phyloP scores from a whole-genome alignment of 2,329 filamentous ascomycete species.

The Phoma herbarum region DNA sequence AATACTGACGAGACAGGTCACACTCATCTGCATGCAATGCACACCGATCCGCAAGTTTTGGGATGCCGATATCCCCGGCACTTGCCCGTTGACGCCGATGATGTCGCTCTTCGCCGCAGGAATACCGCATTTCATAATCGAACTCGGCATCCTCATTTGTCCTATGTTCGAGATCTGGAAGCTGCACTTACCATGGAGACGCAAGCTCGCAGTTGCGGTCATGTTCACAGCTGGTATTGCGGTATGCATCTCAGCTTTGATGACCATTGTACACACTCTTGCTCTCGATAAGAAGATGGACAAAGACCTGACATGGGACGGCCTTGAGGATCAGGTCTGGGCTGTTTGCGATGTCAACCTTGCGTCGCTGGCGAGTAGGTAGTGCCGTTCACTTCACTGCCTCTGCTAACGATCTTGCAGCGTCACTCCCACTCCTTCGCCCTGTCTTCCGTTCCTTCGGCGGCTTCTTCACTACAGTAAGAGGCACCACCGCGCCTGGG shows the following conservation, averaged over 20 bases:
- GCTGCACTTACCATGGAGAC: conserved; percentile 26
- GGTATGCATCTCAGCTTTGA: conserved; percentile 32
- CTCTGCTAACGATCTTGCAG: conserved; percentile 8
- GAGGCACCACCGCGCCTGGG: background rate
- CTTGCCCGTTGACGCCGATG: conserved; percentile 32
- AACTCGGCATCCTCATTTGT: conserved; percentile 33
- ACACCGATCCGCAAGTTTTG: conserved; percentile 33
- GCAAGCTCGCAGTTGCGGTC: conserved; percentile 30
- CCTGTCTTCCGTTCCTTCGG: conserved; percentile 30
- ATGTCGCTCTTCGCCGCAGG: conserved; percentile 27
- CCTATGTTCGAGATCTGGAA: conserved; percentile 31
- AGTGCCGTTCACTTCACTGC: background rate
- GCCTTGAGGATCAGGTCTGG: conserved; percentile 35
- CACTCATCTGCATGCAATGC: conserved; percentile 31
- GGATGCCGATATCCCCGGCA: conserved; percentile 25
- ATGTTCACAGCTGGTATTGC: conserved; percentile 34
- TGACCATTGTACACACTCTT: conserved; percentile 30
- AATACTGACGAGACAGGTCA: conserved; percentile 24
- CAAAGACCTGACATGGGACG: conserved; percentile 34
- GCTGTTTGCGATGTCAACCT: conserved; percentile 39
- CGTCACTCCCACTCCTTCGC: conserved; percentile 33
- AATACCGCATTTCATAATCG: conserved; percentile 36
- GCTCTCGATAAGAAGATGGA: conserved; percentile 23
- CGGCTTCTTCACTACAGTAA: conserved; percentile 22
- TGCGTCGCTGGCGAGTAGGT: conserved; percentile 32